Base-by-base conservation (phyloP, 495 filamentous ascomycete species). In the Tirmania nivea region DNA sequence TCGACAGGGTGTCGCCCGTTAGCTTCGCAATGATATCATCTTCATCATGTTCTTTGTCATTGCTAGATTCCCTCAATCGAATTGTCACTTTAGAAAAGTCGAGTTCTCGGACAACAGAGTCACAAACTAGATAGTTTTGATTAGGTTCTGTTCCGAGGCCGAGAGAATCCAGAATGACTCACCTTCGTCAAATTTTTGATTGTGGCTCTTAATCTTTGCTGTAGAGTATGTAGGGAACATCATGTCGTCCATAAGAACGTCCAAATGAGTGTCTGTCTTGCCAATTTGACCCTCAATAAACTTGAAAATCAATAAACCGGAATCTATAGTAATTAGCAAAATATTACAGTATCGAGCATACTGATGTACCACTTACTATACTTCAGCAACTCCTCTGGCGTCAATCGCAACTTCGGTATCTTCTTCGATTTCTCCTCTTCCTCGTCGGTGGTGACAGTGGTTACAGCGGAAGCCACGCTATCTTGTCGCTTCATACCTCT, bases 191-290 rank as follows among this genome's bases (percentile, higher is more conserved):
- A 94, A 83, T 39, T 75, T 82, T 54, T 75, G 72, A 2, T 73
- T 68, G 55, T 73, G 79, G 7, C 71, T 70, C 52, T 72, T 79
- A 14, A 73, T 73, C 58, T 73, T 80, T 34, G 86, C 76, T 54
- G 79, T 85, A 9, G 79, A 74, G 62, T 92, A 95, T 2, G 86
- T 80, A 1, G 90, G 84, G 73, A 89, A 96, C 48, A 83, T 74
- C 74, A 87, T 85, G 61, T 99, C 90, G 66, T 99, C 90, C 68
- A 96, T 88, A 48, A 92, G 63, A 17, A 96, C 78, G 62, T 99
- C 88, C 35, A 99, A 69, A 60, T 84, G 79, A 20, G 79, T 80
- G 59, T 86, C 76, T 49, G 71, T 78, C 54, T 83, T 79, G 14
- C 81, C 74, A 55, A 96, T 71, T 42, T 92, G 77, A 31, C 78